Evolutionary conservation across 441 rosid species (phyloP).

Genomic region (Jatropha podagrica): DNA sequence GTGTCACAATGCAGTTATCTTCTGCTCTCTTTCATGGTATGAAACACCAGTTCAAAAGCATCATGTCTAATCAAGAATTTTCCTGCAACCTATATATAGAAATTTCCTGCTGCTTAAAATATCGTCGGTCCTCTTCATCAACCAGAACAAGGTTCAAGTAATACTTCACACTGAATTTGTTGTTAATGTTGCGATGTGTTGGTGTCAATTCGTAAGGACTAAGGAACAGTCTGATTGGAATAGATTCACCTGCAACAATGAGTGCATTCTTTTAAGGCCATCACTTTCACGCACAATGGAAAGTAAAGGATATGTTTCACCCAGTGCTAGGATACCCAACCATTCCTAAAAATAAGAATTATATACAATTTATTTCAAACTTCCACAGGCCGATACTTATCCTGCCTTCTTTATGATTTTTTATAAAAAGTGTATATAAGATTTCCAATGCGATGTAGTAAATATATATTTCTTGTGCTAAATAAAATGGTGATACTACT

Average conservation of each 20-base stretch:
- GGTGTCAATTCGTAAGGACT: conserved; percentile 95
- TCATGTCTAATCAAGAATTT: conserved; percentile 40
- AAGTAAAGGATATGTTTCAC: not conserved
- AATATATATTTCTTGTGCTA: not conserved
- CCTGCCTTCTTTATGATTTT: not conserved
- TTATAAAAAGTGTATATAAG: too few relatives aligned
- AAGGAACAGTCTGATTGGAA: conserved; percentile 89
- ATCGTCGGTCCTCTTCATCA: conserved; percentile 96
- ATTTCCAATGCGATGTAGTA: not conserved
- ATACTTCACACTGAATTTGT: conserved; percentile 93
- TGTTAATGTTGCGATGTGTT: conserved; percentile 88
- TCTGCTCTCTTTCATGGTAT: conserved; percentile 24
- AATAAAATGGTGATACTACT: not conserved
- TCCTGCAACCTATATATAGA: conserved; percentile 85
- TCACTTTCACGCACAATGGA: not conserved
- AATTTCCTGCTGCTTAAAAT: conserved; percentile 95
- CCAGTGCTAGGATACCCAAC: not conserved
- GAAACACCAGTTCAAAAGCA: conserved; percentile 17
- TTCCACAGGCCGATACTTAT: not conserved
- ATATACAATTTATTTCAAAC: not conserved
- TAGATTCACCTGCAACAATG: conserved; percentile 70
- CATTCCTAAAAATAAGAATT: not conserved
- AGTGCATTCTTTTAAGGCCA: conserved; percentile 12
- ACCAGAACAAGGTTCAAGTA: conserved; percentile 92
- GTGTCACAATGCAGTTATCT: conserved; percentile 28